Base-by-base conservation (phyloP, 179 eudicot genomes). In the Monotropa hypopitys region DNA sequence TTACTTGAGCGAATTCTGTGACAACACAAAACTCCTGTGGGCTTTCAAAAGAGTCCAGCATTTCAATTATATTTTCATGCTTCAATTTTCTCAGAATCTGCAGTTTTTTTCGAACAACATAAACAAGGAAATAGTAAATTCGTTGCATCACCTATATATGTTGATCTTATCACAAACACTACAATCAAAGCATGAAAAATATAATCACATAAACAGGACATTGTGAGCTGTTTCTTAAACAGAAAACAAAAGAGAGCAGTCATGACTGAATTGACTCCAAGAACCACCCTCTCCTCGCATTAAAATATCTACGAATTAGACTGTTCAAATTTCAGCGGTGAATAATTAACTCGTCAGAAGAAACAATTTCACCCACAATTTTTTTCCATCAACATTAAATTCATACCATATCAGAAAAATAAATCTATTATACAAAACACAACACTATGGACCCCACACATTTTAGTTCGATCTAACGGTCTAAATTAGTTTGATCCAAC, bases 11-110 rank as follows among this genome's bases (percentile, higher is more conserved):
- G 78, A 96, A 94, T 80, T 96, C 99, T 33, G 99, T 96, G 61
- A 96, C 98, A 65, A 96, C 99, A 81, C 99, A 96, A 73, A 96
- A 88, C 84, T 96, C 98, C 70, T 93, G 96, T 20, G 88, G 87
- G 78, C 91, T 96, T 84, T 96, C 99, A 76, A 96, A 96, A 21
- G 99, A 91, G 82, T 96, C 99, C 20, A 93, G 89, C 99, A 96
- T 96, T 81, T 86, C 96, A 75, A 96, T 94, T 32, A 96, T 96
- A 77, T 96, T 96, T 77, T 90, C 96, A 83, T 96, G 99, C 85
- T 94, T 93, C 86, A 96, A 87, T 85, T 91, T 96, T 73, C 97
- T 88, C 67, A 96, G 83, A 57, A 96, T 96, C 99, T 96, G 88
- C 82, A 85, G 18, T 35, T 28, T 28, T 59, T 70, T 32, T 26